These are phyloP conservation scores for Helotiales sp. DNA, from an alignment of 2,329 filamentous ascomycete species.

Conservation along the genomic window DNA sequence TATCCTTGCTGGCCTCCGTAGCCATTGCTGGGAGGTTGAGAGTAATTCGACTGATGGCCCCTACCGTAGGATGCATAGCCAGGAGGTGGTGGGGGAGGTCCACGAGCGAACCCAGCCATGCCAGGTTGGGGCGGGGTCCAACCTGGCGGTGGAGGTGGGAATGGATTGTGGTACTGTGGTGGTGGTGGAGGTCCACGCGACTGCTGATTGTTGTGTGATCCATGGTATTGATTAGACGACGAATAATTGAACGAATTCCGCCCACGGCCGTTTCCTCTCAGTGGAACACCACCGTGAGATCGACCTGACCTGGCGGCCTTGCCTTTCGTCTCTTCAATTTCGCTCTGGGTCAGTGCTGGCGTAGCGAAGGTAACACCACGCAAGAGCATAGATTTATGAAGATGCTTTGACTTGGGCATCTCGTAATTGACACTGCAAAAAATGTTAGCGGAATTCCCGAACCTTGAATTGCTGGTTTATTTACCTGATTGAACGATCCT, in stretches of 20 bases:
- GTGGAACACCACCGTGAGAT: conserved; percentile 70
- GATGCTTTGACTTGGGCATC: conserved; percentile 72
- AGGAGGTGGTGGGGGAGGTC: conserved; percentile 54
- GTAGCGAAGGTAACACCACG: conserved; percentile 77
- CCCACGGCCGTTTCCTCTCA: conserved; percentile 54
- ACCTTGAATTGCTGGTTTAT: conserved; percentile 41
- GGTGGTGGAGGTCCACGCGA: conserved; percentile 31
- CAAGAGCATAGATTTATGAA: conserved; percentile 93
- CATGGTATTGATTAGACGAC: conserved; percentile 35
- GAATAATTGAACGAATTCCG: conserved; percentile 60
- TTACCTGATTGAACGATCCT: conserved; percentile 85
- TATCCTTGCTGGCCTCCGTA: conserved; percentile 29
- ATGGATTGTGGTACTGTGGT: conserved; percentile 34
- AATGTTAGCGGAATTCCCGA: conserved; percentile 33
- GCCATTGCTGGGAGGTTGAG: conserved; percentile 26
- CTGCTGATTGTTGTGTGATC: conserved; percentile 28
- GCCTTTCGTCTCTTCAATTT: conserved; percentile 74
- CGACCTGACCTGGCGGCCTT: conserved; percentile 71
- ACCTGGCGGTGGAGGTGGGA: conserved; percentile 36
- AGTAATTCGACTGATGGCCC: conserved; percentile 34
- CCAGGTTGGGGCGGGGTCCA: conserved; percentile 55
- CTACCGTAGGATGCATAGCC: conserved; percentile 37
- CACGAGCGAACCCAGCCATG: conserved; percentile 49
- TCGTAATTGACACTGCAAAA: conserved; percentile 77
- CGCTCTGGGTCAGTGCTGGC: conserved; percentile 74